Evolutionary conservation across 257 asterid genomes (phyloP), one percentile per base, ranked within the genome.

Genomic region (Fraxinus excelsior): DNA sequence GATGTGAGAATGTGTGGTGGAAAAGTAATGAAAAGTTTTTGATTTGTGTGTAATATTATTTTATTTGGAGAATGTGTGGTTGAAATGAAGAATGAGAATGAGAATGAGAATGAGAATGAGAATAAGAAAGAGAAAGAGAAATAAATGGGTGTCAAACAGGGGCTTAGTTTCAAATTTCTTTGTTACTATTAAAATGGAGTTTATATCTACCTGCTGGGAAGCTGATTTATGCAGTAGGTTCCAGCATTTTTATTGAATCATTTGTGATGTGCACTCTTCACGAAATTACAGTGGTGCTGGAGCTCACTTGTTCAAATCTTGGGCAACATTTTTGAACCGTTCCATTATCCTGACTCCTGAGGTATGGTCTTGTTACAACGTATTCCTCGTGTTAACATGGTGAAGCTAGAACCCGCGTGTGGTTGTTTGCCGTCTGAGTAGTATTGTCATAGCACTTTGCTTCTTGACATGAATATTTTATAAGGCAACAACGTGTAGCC

Each of bases 291-390:
- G 98, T 83, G 99, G 99, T 70, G 99, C 99, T 84, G 99, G 99
- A 81, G 99, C 99, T 85, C 98, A 93, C 86, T 87, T 93, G 85
- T 95, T 95, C 88, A 95, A 91, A 90, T 93, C 99, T 21, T 95
- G 99, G 99, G 89, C 94, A 0, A 87, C 87, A 16, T 90, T 85
- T 80, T 70, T 95, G 84, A 95, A 95, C 80, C 96, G 97, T 29
- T 95, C 98, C 51, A 90, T 95, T 58, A 91, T 95, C 82, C 93
- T 95, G 78, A 95, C 99, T 14, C 98, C 99, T 2, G 99, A 95
- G 98, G 99, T 93, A 91, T 44, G 70, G 38, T 58, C 72, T 21
- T n/a, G 31, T 19, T 71, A 28, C 32, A 53, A 19, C 40, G 64
- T 60, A 67, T 32, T 70, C 44, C 51, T 73, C 40, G 26, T 75